Base-by-base conservation (phyloP, 2,329 filamentous ascomycete species). In the Botrytis fabae region DNA sequence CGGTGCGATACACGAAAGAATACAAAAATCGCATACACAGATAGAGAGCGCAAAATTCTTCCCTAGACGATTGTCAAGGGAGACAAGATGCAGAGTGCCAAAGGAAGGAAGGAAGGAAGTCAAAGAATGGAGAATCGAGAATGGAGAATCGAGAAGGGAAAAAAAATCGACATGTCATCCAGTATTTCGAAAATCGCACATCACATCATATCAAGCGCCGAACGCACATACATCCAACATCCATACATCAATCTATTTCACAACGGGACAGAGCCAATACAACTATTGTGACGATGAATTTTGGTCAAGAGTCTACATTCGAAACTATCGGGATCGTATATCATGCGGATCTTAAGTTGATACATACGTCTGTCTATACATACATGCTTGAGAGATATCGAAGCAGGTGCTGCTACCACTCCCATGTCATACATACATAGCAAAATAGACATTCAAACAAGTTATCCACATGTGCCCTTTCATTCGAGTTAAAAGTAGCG, bases 351-450 rank as follows among this genome's bases (percentile, higher is more conserved):
- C 18, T 48, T 32, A 2, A 48, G 28, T n/a, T 57, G 18, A 35
- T 48, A 38, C 25, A 38, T 35, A 51, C 16, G 10, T 5, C 4
- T 38, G 25, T 7, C 14, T 42, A 38, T 18, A 28, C 22, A 48
- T 25, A n/a, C 3, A 54, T 20, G n/a, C 46, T 3, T 3, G 32
- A 38, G 68, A 70, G 68, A 62, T 38, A 46, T 62, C 57, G 61
- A 71, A 71, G 70, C 70, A 71, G 70, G 70, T 71, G 70, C 70
- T 71, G 70, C 70, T 71, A 60, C 61, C 35, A 35, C 59, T 46
- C 38, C 46, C 46, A 20, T 35, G 35, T 22, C 38, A 35, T 32
- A n/a, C 38, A 35, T 32, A n/a, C 25, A 46, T 48, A 65, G 42
- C 63, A 20, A 35, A 46, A 48, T 22, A 65, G 25, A 35, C 5